Conservation (phyloP, 169 alveolate genomes). For the Plasmodium berghei region DNA sequence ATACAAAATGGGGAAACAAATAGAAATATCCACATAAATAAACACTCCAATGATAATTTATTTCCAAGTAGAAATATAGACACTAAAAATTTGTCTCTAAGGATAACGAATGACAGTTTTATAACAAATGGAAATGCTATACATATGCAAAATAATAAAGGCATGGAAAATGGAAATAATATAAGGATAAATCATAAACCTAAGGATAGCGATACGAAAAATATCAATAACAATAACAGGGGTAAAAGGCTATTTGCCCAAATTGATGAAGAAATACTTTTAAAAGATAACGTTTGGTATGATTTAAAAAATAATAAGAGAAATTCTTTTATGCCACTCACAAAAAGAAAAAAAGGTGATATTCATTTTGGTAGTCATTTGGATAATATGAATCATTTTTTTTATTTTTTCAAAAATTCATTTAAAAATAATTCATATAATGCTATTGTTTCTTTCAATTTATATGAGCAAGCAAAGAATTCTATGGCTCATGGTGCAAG, state of each 20-base stretch:
- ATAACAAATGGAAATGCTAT: constrained; percentile 11
- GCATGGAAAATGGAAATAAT: neutral
- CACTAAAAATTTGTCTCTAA: constrained; percentile 33
- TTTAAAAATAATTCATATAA: constrained; percentile 21
- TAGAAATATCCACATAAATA: constrained; percentile 34
- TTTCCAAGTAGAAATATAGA: constrained; percentile 20
- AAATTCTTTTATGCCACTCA: no score
- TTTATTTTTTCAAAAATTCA: constrained; percentile 23
- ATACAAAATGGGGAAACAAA: constrained; percentile 2
- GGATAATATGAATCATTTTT: constrained; percentile 12
- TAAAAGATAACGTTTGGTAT: constrained; percentile 34
- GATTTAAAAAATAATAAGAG: constrained; percentile 22
- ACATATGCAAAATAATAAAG: constrained; percentile 2
- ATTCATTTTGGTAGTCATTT: constrained; percentile 28
- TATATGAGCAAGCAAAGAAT: constrained; percentile 45
- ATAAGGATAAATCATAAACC: neutral
- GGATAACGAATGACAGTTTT: constrained; percentile 16
- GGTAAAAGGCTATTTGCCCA: constrained; percentile 30
- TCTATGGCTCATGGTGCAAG: constrained; percentile 37
- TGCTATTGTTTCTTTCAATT: constrained; percentile 22
- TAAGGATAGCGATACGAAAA: neutral
- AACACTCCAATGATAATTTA: constrained; percentile 37
- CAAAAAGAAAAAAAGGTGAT: constrained; percentile 15
- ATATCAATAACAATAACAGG: constrained; percentile 13
- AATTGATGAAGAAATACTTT: constrained; percentile 45